Evolutionary conservation across 2,329 filamentous ascomycete species (phyloP), one percentile per base, ranked within the genome.

Genomic region (Didymella pinodella): DNA sequence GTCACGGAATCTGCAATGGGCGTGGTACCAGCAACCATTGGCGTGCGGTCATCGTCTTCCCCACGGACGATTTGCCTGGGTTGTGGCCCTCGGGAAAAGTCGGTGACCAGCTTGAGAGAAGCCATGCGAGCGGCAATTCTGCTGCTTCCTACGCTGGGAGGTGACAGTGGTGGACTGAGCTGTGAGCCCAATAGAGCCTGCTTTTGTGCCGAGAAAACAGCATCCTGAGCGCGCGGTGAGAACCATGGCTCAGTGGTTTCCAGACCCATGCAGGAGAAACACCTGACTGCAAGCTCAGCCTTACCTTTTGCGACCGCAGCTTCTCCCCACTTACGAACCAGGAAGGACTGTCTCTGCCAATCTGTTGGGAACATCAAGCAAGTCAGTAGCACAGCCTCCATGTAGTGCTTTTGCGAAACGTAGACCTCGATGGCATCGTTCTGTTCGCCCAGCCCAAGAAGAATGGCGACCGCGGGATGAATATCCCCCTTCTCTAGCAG

Each of bases 371-470:
- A 92, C 26, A 90, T 85, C 12, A 97, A 82, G 69, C 92, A 96
- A 0, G 93, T 91, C 64, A 99, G 84, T 14, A 99, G 85, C 31
- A 98, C 84, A 2, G 95, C 94, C 78, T 99, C 95, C 89, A 99
- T 91, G 75, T 90, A 96, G 70, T 89, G 89, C 75, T 90, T 92
- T 65, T 95, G 92, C 11, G 93, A 97, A 31, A 97, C 87, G 70
- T 99, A 99, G 29, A 97, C 90, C 77, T 99, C 95, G 59, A 99
- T 93, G 0, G 95, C 95, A 75, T 99, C 94, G 65, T 96, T 94
- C 67, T 91, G 84, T 72, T 98, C 94, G 2, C 93, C 93, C 77
- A 99, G 88, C 14, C 93, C 93, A 32, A 99, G 87, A 77, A 99
- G 87, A 62, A 98, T 94, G 0, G 94, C 94, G 18, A 93, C 93